Evolutionary conservation across 2,329 filamentous ascomycete genomes (phyloP), one percentile per base, ranked within the genome.

Genomic region (Spiromastix sp.): DNA sequence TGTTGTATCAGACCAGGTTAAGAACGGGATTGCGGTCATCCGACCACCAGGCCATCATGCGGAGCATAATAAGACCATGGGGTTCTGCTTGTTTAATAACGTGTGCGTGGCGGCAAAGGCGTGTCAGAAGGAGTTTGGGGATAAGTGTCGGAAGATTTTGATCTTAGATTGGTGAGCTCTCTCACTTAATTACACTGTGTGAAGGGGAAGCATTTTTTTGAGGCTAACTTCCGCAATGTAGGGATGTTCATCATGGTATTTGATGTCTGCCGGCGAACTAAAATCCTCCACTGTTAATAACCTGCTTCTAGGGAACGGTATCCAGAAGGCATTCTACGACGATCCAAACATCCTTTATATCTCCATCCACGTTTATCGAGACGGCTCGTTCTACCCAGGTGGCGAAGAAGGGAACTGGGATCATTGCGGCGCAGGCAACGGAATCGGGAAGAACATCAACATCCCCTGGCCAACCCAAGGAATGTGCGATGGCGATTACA

Each of bases 81-180:
- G 91, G 0, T 98, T 98, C 54, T 98, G 91, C 56, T 74, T 96
- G 40, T 96, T 96, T 65, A 95, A 98, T 64, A 98, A 98, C 51
- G 91, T 96, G 3, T 86, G 85, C 13, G 82, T 98, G 39, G 89
- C 87, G 1, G 80, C 86, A n/a, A 81, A 77, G 40, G 82, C 87
- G 9, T 95, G 87, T 54, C 86, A 94, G 55, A 66, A 71, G 35
- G 78, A 86, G 40, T 91, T 83, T 47, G 83, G 83, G 2, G 75
- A 89, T 3, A 64, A 65, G 6, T 95, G 89, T 52, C 78, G 85
- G 37, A 96, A 93, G 59, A 75, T 98, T 13, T 61, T 98, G 37
- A 91, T 98, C 46, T 67, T 98, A 5, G 91, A 98, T 54, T 98
- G 91, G 84, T 84, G 79, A 53, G 81, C 12, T 28, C 7, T 31